phyloP scores from a whole-genome alignment of 805 yeast genomes.

The Saccharomycopsis fodiens region DNA sequence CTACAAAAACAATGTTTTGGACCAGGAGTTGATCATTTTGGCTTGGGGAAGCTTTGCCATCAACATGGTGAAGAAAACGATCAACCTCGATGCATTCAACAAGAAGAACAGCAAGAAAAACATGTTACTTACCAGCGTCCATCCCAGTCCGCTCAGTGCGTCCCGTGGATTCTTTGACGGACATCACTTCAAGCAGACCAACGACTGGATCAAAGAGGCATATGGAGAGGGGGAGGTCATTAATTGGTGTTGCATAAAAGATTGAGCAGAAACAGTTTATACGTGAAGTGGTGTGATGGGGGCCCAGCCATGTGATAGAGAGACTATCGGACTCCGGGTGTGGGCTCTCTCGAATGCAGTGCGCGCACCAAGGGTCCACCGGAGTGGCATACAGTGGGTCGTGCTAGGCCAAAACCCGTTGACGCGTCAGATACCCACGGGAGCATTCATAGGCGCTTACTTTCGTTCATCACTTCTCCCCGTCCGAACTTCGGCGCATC shows the following conservation, averaged over 20 bases:
- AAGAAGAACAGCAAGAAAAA: conserved; percentile 28
- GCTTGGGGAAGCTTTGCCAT: conserved; percentile 82
- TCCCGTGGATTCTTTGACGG: conserved; percentile 77
- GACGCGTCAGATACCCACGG: too few relatives aligned
- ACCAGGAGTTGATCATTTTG: conserved; percentile 59
- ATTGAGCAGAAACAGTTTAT: too few relatives aligned
- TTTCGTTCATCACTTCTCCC: too few relatives aligned
- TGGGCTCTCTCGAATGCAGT: too few relatives aligned
- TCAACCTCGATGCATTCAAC: conserved; percentile 28
- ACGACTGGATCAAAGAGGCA: conserved; percentile 58
- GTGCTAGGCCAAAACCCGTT: too few relatives aligned
- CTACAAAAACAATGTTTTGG: conserved; percentile 34
- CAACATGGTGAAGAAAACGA: conserved; percentile 36
- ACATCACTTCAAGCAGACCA: conserved; percentile 65
- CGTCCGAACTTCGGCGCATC: too few relatives aligned
- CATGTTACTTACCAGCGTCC: conserved; percentile 64
- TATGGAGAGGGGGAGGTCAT: conserved; percentile 39
- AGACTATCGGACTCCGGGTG: too few relatives aligned
- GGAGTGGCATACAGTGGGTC: too few relatives aligned
- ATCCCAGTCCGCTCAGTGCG: conserved; percentile 94
- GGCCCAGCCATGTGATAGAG: too few relatives aligned
- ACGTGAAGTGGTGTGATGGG: too few relatives aligned
- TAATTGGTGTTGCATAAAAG: conserved; percentile 45
- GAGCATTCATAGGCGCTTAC: too few relatives aligned
- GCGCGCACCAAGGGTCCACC: too few relatives aligned